phyloP scores from a whole-genome alignment of 805 yeast genomes.

The Yarrowia yakushimensis region DNA sequence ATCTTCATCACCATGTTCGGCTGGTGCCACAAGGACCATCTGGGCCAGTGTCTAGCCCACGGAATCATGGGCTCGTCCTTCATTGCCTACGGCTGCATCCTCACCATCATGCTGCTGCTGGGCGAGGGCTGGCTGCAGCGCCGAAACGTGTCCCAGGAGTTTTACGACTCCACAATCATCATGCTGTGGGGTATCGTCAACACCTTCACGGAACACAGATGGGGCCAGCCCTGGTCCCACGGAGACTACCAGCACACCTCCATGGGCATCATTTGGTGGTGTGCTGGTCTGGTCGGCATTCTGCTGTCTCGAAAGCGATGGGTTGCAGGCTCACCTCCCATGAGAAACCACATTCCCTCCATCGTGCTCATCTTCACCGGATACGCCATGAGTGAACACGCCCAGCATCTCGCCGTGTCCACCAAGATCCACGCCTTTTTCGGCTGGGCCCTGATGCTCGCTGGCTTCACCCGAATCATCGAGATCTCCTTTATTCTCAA shows the following conservation, averaged over 20 bases:
- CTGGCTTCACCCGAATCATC: slow-evolving; percentile 70
- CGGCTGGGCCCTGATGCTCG: slow-evolving; percentile 74
- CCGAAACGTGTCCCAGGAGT: slow-evolving; percentile 66
- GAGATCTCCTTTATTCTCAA: slow-evolving; percentile 75
- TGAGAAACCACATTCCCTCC: slow-evolving; percentile 75
- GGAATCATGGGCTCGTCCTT: slow-evolving; percentile 96
- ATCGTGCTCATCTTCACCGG: slow-evolving; percentile 82
- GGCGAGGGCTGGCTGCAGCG: slow-evolving; percentile 57
- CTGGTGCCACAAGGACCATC: slow-evolving; percentile 70
- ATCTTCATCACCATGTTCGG: slow-evolving; percentile 84
- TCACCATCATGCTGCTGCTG: slow-evolving; percentile 60
- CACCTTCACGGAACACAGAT: slow-evolving; percentile 93
- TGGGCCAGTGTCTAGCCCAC: slow-evolving; percentile 96
- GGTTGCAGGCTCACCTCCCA: slow-evolving; percentile 38
- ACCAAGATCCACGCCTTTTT: slow-evolving; percentile 86
- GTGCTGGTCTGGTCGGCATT: slow-evolving; percentile 84
- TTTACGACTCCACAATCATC: slow-evolving; percentile 76
- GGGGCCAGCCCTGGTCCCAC: slow-evolving; percentile 93
- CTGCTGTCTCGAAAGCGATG: slow-evolving; percentile 62
- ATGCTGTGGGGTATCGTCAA: slow-evolving; percentile 89
- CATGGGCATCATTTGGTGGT: slow-evolving; percentile 97
- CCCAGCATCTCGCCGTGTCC: slow-evolving; percentile 68
- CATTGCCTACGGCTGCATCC: slow-evolving; percentile 70
- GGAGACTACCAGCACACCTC: slow-evolving; percentile 94
- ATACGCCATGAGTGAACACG: slow-evolving; percentile 90